These are phyloP conservation scores for Dictyophora rubrovolvata DNA, from an alignment of 768 basidiomycete species.

Conservation along the genomic window DNA sequence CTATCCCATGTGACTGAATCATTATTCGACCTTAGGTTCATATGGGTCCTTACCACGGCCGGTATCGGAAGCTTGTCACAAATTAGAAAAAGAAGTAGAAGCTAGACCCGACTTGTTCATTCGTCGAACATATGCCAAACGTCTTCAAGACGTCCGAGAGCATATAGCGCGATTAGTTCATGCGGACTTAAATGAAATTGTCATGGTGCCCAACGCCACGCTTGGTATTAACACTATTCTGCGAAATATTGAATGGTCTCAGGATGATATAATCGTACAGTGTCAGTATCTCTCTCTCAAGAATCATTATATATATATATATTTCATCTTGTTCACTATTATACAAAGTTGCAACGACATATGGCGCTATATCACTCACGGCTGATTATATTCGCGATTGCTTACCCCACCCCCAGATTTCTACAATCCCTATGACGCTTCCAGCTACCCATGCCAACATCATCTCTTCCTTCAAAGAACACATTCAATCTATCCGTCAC, in stretches of 20 bases:
- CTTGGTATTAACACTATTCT: conserved; percentile 59
- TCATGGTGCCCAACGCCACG: conserved; percentile 48
- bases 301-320: neutral
- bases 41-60: conserved; percentile 25
- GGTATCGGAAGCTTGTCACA: conserved; percentile 19
- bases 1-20: neutral
- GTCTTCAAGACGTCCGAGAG: conserved; percentile 18
- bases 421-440: conserved; percentile 42
- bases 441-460: conserved; percentile 50
- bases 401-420: conserved; percentile 40
- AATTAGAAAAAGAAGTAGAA: conserved; percentile 21
- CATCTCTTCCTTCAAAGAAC: conserved; percentile 35
- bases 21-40: conserved; percentile 15
- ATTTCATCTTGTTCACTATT: neutral
- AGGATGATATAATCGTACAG: conserved; percentile 54
- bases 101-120: conserved; percentile 24
- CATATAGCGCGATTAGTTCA: conserved; percentile 21
- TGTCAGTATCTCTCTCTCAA: conserved; percentile 26
- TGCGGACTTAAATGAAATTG: conserved; percentile 22
- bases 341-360: conserved; percentile 43
- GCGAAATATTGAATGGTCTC: conserved; percentile 55
- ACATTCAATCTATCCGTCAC: conserved; percentile 24
- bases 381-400: conserved; percentile 45
- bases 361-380: conserved; percentile 41
- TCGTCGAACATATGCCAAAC: conserved; percentile 17